Evolutionary conservation across 208 protist genomes (phyloP).

Genomic region (Strigomonas culicis): DNA sequence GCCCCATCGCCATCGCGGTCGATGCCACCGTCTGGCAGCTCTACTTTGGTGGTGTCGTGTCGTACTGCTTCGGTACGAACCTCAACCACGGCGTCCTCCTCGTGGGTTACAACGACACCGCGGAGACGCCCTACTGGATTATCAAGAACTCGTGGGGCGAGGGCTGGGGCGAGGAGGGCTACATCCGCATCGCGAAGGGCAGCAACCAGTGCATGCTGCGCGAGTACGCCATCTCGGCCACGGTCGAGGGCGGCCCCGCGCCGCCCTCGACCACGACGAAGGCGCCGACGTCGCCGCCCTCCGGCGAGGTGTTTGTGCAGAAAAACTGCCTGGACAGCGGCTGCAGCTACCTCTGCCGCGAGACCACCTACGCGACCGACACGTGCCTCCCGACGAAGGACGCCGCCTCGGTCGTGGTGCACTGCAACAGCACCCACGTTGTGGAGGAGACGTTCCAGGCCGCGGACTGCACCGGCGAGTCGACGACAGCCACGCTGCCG

Average conservation of each 20-base stretch:
- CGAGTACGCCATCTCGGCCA: constrained; percentile 51
- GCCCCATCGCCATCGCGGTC: constrained; percentile 90
- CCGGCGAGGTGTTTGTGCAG: constrained; percentile 24
- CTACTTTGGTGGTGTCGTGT: constrained; percentile 79
- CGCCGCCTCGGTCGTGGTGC: constrained; percentile 39
- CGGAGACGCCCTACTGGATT: constrained; percentile 78
- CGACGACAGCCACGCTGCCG: constrained; percentile 25
- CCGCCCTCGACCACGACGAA: constrained; percentile 14
- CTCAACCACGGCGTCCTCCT: constrained; percentile 91
- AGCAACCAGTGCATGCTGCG: constrained; percentile 79
- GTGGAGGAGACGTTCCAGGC: constrained; percentile 23
- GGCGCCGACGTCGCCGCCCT: constrained; percentile 15
- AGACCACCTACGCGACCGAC: constrained; percentile 30
- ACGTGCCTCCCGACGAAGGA: constrained; percentile 27
- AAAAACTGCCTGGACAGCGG: constrained; percentile 29
- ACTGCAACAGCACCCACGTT: constrained; percentile 27
- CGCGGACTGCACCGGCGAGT: constrained; percentile 29
- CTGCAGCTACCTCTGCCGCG: constrained; percentile 36
- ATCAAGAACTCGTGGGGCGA: constrained; percentile 91
- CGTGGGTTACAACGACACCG: constrained; percentile 77
- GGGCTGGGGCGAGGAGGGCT: constrained; percentile 86
- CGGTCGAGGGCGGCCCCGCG: constrained; percentile 18
- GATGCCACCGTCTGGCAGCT: constrained; percentile 81
- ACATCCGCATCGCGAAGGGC: constrained; percentile 85
- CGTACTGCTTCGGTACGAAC: constrained; percentile 47